Evolutionary conservation across 192 early-diverging fungal genomes (phyloP).

Genomic region (Geranomyces variabilis): DNA sequence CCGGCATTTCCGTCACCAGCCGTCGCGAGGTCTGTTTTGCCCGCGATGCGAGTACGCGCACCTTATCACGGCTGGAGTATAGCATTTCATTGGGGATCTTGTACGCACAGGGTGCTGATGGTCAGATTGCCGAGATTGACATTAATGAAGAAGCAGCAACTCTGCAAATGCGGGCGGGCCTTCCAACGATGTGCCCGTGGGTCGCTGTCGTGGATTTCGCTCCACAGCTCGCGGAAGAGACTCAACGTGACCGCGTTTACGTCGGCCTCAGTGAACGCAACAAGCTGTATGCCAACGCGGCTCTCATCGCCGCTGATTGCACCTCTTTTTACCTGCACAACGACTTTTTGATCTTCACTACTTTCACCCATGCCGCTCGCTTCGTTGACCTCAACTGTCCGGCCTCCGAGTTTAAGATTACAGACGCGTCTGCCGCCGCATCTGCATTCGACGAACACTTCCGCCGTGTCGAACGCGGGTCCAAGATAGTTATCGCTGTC

Average conservation of each 20-base stretch:
- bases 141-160: not conserved
- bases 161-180: not conserved
- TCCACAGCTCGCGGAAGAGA: not conserved
- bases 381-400: conserved; percentile 48
- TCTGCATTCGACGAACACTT: conserved; percentile 63
- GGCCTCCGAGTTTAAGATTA: not conserved
- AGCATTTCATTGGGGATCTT: not conserved
- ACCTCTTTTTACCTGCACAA: conserved; percentile 86
- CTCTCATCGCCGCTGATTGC: conserved; percentile 71
- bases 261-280: conserved; percentile 79
- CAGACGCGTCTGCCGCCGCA: conserved; percentile 36
- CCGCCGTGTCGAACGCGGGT: conserved; percentile 89
- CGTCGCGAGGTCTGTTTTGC: not conserved
- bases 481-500: conserved; percentile 79
- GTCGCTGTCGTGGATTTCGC: conserved; percentile 37
- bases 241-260: conserved; percentile 38
- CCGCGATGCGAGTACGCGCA: not conserved
- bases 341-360: conserved; percentile 84
- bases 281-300: conserved; percentile 80
- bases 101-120: conserved; percentile 1
- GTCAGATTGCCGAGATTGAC: conserved; percentile 12
- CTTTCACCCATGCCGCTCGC: conserved; percentile 75
- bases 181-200: conserved; percentile 62
- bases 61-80: conserved; percentile 5
- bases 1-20: not conserved